Base-by-base conservation (phyloP, 2,329 filamentous ascomycete genomes). In the Aspergillus brunneoviolaceus region DNA sequence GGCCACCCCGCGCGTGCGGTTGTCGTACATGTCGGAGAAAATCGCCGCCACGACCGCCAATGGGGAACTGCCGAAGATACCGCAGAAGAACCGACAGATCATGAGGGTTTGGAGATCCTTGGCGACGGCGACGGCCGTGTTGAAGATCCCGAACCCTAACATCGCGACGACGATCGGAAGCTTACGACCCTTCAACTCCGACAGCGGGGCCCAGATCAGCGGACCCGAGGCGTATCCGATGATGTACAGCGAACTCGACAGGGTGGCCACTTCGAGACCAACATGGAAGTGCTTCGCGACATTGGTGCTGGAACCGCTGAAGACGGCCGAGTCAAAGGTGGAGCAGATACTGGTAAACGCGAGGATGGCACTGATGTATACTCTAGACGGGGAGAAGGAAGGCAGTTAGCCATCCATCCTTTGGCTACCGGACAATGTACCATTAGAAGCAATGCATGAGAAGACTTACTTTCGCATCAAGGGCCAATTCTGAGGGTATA, bases 191-290 rank as follows among this genome's bases (percentile, higher is more conserved):
- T 79, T 84, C 9, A 86, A 77, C 67, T 89, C 86, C 54, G 80
- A 84, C 23, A 88, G 67, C 0, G 86, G 85, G 7, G 83, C 85
- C 82, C 84, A 87, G 3, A 88, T 62, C n/a, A 88, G 65, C 84
- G 65, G 65, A 0, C 87, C 87, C 6, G 86, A 66, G 0, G 80
- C 81, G 62, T 84, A 85, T 3, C 82, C 77, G 49, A 80, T 74
- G 1, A 83, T 70, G 42, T 81, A 78, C 12, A 82, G 67, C 1
- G 77, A 76, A 1, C 79, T 77, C 9, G 80, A 79, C 9, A 82
- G 70, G 0, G 71, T 74, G 1, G 76, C 67, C 1, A 80, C 75
- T 63, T 80, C 74, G 2, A 59, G 65, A 2, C 75, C 71, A 3
- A 81, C 76, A n/a, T 75, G 60, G 64, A 82, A 82, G 16, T 80